Base-by-base conservation (phyloP, 768 basidiomycete species). In the Boletus insuetus region DNA sequence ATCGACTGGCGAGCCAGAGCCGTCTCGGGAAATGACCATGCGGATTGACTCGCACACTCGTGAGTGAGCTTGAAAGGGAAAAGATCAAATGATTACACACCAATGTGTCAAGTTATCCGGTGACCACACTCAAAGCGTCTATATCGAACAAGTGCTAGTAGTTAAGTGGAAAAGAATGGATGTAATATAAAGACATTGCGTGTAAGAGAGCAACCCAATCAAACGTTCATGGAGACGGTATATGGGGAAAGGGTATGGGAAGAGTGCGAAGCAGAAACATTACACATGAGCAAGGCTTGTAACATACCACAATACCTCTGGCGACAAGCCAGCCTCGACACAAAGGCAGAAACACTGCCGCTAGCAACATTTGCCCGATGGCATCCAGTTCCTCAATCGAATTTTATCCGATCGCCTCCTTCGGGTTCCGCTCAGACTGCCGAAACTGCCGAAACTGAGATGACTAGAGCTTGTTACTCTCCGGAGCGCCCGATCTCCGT, bases 401-500 rank as follows among this genome's bases (percentile, higher is more conserved):
- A 89, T 69, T 66, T 78, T 87, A 53, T 84, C 78, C n/a, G 80
- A 71, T 38, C 70, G 73, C 58, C 80, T 82, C 66, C 78, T 79
- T 46, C 86, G 83, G 43, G 80, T 74, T n/a, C 80, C 83, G 65
- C 86, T 89, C 48, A 90, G 73, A 66, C 89, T 91, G 16, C 89
- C 90, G 69, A 92, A 91, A 68, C 91, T 92, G 63, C 89, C 90
- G 69, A 92, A 91, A 68, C 91, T 92, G 63, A 94, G 75, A 53
- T 90, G 84, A 64, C 90, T 92, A n/a, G 89, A 89, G 69, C 90
- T 92, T 58, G 88, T 94, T 32, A 98, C 92, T 64, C 96, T 81
- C 53, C 94, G 82, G 32, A 98, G 77, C 22, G 94, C 90, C 55
- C 97, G 82, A 70, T 98, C 97, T 10, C 97, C 97, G 67, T 97